Conservation (phyloP, 148 eudicot species). For the Vaccinium myrtillus region DNA sequence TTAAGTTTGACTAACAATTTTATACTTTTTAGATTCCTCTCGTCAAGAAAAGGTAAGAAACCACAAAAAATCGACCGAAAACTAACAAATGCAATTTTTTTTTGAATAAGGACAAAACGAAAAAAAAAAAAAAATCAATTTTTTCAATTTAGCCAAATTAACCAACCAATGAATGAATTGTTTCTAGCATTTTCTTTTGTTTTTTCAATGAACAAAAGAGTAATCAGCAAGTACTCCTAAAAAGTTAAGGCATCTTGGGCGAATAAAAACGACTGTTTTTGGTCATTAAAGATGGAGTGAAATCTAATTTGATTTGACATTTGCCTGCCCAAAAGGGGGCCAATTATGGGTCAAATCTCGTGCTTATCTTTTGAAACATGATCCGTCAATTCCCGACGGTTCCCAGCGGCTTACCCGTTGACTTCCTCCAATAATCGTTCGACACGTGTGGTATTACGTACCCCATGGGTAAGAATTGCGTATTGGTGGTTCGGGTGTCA, state of each 20-base stretch:
- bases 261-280: background rate
- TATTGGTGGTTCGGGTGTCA: conserved; percentile 12
- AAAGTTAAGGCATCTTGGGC: background rate
- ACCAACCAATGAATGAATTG: no score
- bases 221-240: background rate
- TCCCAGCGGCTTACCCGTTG: background rate
- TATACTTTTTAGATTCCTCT: no score
- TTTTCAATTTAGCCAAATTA: no score
- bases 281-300: background rate
- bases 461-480: conserved; percentile 5
- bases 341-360: conserved; percentile 28
- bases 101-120: no score
- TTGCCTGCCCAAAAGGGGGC: conserved; percentile 6
- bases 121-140: no score
- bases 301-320: conserved; percentile 21
- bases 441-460: conserved; percentile 10
- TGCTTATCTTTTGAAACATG: conserved; percentile 16
- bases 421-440: background rate
- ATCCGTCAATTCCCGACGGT: conserved; percentile 5
- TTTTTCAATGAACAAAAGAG: background rate
- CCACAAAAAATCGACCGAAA: no score
- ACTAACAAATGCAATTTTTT: no score
- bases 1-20: no score
- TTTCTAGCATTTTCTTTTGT: no score
- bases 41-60: no score